phyloP scores from a whole-genome alignment of 2,329 filamentous ascomycete species.

The Claviceps lovelessii region DNA sequence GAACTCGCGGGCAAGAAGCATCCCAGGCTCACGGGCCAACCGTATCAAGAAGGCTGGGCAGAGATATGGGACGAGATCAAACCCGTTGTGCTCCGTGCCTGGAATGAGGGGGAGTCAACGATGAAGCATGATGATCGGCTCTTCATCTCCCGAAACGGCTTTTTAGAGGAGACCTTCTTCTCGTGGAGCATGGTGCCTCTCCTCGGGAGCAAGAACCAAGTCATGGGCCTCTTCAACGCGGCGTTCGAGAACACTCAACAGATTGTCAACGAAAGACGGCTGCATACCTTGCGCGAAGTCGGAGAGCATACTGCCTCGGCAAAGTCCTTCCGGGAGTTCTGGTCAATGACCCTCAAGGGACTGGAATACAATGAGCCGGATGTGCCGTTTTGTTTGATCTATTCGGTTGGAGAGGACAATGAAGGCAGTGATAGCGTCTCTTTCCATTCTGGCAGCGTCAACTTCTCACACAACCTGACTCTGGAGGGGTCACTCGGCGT shows the following conservation, averaged over 20 bases:
- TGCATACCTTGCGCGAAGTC: slow-evolving; percentile 62
- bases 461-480: slow-evolving; percentile 43
- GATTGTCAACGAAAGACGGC: slow-evolving; percentile 61
- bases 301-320: slow-evolving; percentile 59
- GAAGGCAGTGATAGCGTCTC: slow-evolving; percentile 26
- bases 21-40: slow-evolving; percentile 46
- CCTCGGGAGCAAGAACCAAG: slow-evolving; percentile 55
- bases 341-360: slow-evolving; percentile 51
- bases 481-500: slow-evolving; percentile 33
- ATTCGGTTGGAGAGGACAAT: slow-evolving; percentile 30
- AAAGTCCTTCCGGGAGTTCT: slow-evolving; percentile 58
- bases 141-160: slow-evolving; percentile 54
- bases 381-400: slow-evolving; percentile 36
- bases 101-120: slow-evolving; percentile 55
- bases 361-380: slow-evolving; percentile 56
- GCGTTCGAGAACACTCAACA: slow-evolving; percentile 66
- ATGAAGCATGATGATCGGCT: slow-evolving; percentile 72
- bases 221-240: slow-evolving; percentile 64
- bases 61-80: slow-evolving; percentile 62
- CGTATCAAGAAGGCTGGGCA: slow-evolving; percentile 44
- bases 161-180: slow-evolving; percentile 65
- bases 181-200: slow-evolving; percentile 69
- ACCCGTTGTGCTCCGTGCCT: slow-evolving; percentile 51
- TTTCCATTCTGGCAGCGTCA: slow-evolving; percentile 49
- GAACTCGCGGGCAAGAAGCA: slow-evolving; percentile 50